Evolutionary conservation across 768 basidiomycete species (phyloP), one percentile per base, ranked within the genome.

Genomic region (Kwoniella mangroviensis): DNA sequence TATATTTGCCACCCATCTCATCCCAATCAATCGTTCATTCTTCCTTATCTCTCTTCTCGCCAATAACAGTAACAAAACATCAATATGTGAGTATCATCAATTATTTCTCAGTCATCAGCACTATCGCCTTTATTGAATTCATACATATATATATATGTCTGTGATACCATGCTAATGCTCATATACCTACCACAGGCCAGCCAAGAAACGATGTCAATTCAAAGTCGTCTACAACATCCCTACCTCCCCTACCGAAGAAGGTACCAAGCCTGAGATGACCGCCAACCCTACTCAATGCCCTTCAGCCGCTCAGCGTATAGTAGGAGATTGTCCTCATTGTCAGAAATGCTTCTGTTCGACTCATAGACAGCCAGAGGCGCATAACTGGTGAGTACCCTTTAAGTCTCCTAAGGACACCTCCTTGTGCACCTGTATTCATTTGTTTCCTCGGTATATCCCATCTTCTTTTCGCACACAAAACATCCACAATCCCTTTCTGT

Each of bases 161-260:
- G 34, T 34, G 6, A 34, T 7, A 34, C 34, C 34, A 54, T 67
- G 19, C 45, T 19, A 49, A 49, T 49, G 4, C 49, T 61, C 40
- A n/a, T n/a, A n/a, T n/a, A n/a, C n/a, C 11, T 4, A 40, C 42
- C 65, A 0, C 75, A 83, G 82, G 82, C 79, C 80, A 54, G 80
- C 78, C 74, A 83, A 83, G 79, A 80, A 78, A 53, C 73, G 80
- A 40, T 83, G 82, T 64, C 78, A 79, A 63, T 79, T 76, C 79
- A 67, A 69, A 40, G 79, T 83, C 70, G 78, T 83, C 54, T 80
- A 78, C 77, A 79, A 79, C 75, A 79, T 80, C 70, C 77, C 79
- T 57, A 73, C 74, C 52, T 69, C 79, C 28, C 66, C 64, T 10
- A 51, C 62, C 5, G 69, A 70, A 40, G 56, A 53, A 42, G 65